Evolutionary conservation across 805 yeast species (phyloP).

Genomic region (Jamesozyma hellenica): DNA sequence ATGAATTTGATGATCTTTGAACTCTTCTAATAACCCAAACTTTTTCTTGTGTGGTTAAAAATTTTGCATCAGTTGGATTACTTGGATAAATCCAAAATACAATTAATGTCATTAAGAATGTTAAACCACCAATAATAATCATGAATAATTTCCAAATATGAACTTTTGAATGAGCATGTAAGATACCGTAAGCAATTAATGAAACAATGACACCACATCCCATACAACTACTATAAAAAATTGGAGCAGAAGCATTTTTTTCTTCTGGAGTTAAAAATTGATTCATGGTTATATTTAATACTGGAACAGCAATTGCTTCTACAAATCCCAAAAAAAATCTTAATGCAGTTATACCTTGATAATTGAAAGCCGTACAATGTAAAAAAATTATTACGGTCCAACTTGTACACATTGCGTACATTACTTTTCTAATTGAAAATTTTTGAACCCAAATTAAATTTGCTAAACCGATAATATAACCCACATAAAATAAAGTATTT

Average conservation of each 20-base stretch:
- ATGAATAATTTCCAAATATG: conserved; percentile 45
- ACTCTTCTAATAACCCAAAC: conserved; percentile 40
- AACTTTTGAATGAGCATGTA: conserved; percentile 19
- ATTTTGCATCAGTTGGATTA: conserved; percentile 44
- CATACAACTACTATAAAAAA: conserved; percentile 43
- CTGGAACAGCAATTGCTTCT: conserved; percentile 37
- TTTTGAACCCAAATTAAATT: conserved; percentile 37
- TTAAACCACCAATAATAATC: conserved; percentile 47
- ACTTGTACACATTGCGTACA: conserved; percentile 29
- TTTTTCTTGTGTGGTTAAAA: conserved; percentile 40
- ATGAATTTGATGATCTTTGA: conserved; percentile 32
- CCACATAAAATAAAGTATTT: conserved; percentile 45
- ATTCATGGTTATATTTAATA: conserved; percentile 38
- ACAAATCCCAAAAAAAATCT: conserved; percentile 45
- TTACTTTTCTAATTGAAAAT: conserved; percentile 33
- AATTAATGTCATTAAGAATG: conserved; percentile 32
- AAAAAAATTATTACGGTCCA: conserved; percentile 42
- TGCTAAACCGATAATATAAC: conserved; percentile 36
- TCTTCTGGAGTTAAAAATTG: conserved; percentile 41
- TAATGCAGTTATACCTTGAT: conserved; percentile 37
- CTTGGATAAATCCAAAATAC: conserved; percentile 40
- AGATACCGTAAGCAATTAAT: conserved; percentile 36
- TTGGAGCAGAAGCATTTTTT: conserved; percentile 43
- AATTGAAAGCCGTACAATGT: conserved; percentile 37
- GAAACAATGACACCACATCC: conserved; percentile 45